Conservation (phyloP, 2,329 filamentous ascomycete genomes). For the Talaromyces islandicus region DNA sequence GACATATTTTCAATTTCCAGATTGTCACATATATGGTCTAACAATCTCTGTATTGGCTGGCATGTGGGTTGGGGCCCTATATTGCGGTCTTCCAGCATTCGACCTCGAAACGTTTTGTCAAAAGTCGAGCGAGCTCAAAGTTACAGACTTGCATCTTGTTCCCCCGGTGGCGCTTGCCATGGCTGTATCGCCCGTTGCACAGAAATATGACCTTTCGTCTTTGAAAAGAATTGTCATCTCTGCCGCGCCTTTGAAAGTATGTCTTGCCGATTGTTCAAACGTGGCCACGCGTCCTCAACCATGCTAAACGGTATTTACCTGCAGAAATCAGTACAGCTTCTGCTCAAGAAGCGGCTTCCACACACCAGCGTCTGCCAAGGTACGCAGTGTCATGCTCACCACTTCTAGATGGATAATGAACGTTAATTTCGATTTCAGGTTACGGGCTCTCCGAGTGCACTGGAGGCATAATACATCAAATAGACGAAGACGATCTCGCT, state of each 20-base stretch:
- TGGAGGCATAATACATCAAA: conserved; percentile 13
- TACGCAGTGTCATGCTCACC: background rate
- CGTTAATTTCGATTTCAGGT: conserved; percentile 4
- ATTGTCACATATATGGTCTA: conserved; percentile 17
- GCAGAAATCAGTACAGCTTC: conserved; percentile 14
- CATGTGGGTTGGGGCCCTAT: conserved; percentile 16
- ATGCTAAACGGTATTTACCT: background rate
- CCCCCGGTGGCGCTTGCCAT: conserved; percentile 15
- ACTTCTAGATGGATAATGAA: background rate
- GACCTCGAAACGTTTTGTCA: conserved; percentile 14
- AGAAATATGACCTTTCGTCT: conserved; percentile 13
- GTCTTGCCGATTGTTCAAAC: background rate
- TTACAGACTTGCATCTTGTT: conserved; percentile 16
- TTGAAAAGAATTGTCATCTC: conserved; percentile 16
- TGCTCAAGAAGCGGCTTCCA: conserved; percentile 15
- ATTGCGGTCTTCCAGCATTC: conserved; percentile 13
- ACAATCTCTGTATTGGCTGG: conserved; percentile 12
- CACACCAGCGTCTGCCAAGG: conserved; percentile 16
- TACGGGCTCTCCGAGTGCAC: conserved; percentile 16
- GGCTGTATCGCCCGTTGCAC: conserved; percentile 8
- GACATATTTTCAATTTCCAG: conserved; percentile 2
- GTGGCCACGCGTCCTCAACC: too few species aligned
- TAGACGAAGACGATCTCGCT: conserved; percentile 12
- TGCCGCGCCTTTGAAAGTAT: conserved; percentile 16
- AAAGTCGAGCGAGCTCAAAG: conserved; percentile 14